These are phyloP conservation scores for Mycena albidolilacea DNA, from an alignment of 768 basidiomycete species.

Conservation along the genomic window DNA sequence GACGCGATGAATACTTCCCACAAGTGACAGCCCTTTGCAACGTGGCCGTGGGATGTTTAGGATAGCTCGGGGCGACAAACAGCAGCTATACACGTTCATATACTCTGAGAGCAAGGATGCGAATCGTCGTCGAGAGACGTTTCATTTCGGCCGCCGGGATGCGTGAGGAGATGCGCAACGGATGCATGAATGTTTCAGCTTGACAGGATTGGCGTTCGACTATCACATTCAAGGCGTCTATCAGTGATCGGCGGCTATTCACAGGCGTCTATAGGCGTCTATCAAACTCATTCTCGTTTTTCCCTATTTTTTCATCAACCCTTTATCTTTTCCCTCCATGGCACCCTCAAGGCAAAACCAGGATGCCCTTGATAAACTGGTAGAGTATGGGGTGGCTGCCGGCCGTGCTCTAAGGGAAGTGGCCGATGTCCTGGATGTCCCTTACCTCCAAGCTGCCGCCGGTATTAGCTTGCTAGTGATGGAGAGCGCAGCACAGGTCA, in stretches of 20 bases:
- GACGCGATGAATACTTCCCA: no score
- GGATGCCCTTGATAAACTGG: neutral
- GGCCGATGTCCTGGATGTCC: neutral
- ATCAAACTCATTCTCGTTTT: neutral
- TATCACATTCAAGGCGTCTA: no score
- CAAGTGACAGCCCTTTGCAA: no score
- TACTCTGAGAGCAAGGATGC: no score
- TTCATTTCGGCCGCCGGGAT: no score
- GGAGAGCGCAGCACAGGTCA: neutral
- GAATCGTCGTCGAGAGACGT: no score
- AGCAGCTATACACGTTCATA: no score
- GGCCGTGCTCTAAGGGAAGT: neutral
- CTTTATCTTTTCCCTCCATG: neutral
- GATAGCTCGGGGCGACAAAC: no score
- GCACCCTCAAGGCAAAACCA: neutral
- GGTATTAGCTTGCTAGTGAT: slow-evolving; percentile 1
- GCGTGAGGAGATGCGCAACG: no score
- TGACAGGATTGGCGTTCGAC: neutral
- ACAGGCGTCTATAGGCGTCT: neutral
- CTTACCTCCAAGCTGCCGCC: neutral
- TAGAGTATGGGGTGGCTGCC: neutral
- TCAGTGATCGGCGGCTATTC: no score
- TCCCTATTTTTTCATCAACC: neutral
- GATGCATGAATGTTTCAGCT: no score
- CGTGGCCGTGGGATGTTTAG: no score